Conservation (phyloP, 2,329 filamentous ascomycete genomes). For the Xylaria sp. region DNA sequence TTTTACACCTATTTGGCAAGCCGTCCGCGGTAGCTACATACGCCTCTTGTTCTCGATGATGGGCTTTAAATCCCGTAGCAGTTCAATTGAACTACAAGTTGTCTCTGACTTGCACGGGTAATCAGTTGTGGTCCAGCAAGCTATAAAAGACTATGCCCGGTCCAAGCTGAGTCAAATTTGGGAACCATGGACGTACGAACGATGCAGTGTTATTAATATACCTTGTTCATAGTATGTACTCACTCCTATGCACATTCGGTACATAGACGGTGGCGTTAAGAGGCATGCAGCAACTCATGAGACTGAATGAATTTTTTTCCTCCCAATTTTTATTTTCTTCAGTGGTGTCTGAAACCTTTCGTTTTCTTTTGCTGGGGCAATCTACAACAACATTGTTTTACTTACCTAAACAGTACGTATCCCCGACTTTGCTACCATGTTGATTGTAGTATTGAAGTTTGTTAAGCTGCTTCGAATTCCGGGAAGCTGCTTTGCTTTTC, state of each 20-base stretch:
- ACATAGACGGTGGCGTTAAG: neutral
- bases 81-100: neutral
- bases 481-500: neutral
- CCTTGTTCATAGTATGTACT: neutral
- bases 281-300: neutral
- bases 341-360: neutral
- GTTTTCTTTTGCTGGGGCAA: neutral
- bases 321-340: neutral
- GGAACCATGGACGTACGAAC: neutral
- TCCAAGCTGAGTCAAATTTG: neutral
- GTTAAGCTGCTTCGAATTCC: neutral
- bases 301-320: neutral
- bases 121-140: neutral
- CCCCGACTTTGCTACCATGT: neutral
- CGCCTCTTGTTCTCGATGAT: neutral
- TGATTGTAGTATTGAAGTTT: neutral
- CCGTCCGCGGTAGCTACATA: constrained; percentile 21
- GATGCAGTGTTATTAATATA: neutral
- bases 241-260: neutral
- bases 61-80: neutral
- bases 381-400: neutral
- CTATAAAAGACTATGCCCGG: neutral
- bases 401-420: neutral
- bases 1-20: constrained; percentile 32
- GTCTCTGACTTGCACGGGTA: neutral